Base-by-base conservation (phyloP, 345 rosid genomes). In the Kernera saxatilis region DNA sequence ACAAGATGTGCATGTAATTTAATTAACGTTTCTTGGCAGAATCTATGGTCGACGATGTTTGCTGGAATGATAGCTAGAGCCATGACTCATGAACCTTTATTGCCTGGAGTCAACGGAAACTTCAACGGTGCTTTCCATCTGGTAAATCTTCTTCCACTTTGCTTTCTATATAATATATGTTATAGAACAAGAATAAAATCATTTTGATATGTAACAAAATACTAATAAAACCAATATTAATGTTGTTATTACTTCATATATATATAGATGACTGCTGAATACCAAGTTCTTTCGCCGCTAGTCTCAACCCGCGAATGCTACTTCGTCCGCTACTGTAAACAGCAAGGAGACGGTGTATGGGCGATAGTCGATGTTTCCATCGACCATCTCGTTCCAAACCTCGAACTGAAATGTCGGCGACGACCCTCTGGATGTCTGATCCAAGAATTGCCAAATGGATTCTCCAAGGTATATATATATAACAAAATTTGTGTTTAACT, bases 291-390 rank as follows among this genome's bases (percentile, higher is more conserved):
- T 6, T 77, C 98, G 3, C 98, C 98, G 1, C 80, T 88, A 1
- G 97, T 90, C 37, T 86, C 99, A 2, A 86, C 92, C 10, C 82
- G 99, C 1, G 90, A 90, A 73, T 73, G 84, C 71, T 88, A 85
- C 72, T 92, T 72, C 32, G 86, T 80, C 7, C 85, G 99, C 55
- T 90, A 90, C 50, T 90, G 91, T 46, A 92, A 90, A 62, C 88
- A 90, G 33, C 91, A 86, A 25, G 79, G 72, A 5, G 97, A 92
- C 2, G 90, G 90, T 36, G 65, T 86, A 1, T 95, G 99, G 99
- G 94, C 90, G 3, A 96, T 95, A 57, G 99, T 90, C 17, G 99
- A 95, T 71, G 87, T 88, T 71, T 95, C 99, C 10, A 76, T 95
- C 77, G 97, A 95, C 81, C 78, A 81, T 50, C 33, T 90, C 37